Evolutionary conservation across 2,329 filamentous ascomycete species (phyloP), one percentile per base, ranked within the genome.

Genomic region (Colletotrichum sp.): DNA sequence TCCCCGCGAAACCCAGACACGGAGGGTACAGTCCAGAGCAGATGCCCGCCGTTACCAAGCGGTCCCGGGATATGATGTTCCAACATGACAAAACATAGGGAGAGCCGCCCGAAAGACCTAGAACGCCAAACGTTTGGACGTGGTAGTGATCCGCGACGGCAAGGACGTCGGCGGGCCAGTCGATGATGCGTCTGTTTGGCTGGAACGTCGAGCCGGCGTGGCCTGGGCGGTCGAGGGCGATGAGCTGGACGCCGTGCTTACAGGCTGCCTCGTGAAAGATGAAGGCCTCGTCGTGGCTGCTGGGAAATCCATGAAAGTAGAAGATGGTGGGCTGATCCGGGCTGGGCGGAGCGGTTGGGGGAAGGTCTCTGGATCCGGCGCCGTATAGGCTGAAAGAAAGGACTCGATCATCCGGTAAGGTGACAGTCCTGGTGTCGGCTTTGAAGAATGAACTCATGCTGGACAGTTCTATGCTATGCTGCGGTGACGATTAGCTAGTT

Each of bases 261-360:
- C 74, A 77, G 22, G 82, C 83, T 9, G 80, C 57, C 3, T 77
- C 70, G 49, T 84, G 78, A 22, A 82, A 64, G 9, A 75, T 73
- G 11, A 69, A 70, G 13, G 79, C 83, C 73, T 88, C 86, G 25
- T 86, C 79, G n/a, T 85, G 85, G 8, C 83, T 86, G 1, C 82
- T 82, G 0, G 86, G 86, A 71, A 83, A 86, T 13, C 86, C 86
- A 77, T 88, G 87, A 75, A 88, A 85, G 78, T 83, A 75, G n/a
- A 75, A 63, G 7, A 75, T 36, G 30, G 22, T 32, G 5, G 61
- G 69, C 9, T 16, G 16, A 22, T 27, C n/a, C 15, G 25, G 30
- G 19, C 63, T 52, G 12, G 30, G 65, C 8, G 30, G 6, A 8
- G 29, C 65, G 6, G 49, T 57, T 11, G 72, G 32, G 36, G 32